These are phyloP conservation scores for Sphaerobolus stellatus DNA, from an alignment of 1,284 basidiomycete species.

Conservation along the genomic window DNA sequence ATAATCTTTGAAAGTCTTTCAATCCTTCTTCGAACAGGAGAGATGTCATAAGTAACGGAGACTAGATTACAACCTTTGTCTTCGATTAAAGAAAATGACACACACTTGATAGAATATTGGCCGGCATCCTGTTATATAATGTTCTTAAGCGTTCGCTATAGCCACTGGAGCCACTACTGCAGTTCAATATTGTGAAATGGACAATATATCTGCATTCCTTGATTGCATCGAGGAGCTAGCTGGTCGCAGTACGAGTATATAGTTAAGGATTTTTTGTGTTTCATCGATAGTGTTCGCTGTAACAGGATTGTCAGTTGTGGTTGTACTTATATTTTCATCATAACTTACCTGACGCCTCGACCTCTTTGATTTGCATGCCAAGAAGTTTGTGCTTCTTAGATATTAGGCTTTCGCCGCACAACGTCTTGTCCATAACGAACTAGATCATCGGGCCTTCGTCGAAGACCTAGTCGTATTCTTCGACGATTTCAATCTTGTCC, in stretches of 20 bases:
- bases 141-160: no score
- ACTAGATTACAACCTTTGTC: no score
- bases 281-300: conserved; percentile 89
- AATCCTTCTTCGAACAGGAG: no score
- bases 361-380: conserved; percentile 87
- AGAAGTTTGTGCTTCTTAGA: conserved; percentile 86
- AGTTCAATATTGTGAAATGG: no score
- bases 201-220: no score
- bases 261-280: conserved; percentile 86
- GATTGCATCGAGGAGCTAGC: conserved; percentile 88
- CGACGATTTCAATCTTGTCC: conserved; percentile 80
- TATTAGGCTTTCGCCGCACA: conserved; percentile 69
- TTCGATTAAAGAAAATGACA: no score
- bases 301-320: conserved; percentile 9
- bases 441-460: conserved; percentile 96
- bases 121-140: no score
- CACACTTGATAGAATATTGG: no score
- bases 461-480: conserved; percentile 96
- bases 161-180: no score
- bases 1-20: no score
- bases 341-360: conserved; percentile 80
- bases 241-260: conserved; percentile 85
- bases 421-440: conserved; percentile 85
- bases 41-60: no score
- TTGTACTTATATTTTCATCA: neutral